These are phyloP conservation scores for Suhomyces kilbournensis DNA, from an alignment of 805 yeast genomes.

Conservation along the genomic window DNA sequence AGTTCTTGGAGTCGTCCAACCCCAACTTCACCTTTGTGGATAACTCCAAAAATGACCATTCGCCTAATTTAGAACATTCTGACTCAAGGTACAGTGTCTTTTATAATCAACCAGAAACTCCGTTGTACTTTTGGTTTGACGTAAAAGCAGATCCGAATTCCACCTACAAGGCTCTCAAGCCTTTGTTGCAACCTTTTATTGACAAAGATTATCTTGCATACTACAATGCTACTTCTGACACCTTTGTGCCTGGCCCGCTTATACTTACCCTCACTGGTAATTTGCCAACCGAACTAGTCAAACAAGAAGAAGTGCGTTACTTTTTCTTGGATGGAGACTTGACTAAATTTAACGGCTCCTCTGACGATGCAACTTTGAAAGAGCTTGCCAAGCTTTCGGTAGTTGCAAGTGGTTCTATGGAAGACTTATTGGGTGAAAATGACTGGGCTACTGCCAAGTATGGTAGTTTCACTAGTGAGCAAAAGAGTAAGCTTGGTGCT, in stretches of 20 bases:
- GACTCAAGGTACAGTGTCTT: slow-evolving; percentile 28
- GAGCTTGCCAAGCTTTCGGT: slow-evolving; percentile 27
- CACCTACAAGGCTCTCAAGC: slow-evolving; percentile 46
- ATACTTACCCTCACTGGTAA: slow-evolving; percentile 67
- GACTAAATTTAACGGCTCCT: slow-evolving; percentile 18
- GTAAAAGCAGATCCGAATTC: slow-evolving; percentile 52
- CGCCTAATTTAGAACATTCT: slow-evolving; percentile 9
- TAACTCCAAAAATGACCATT: slow-evolving; percentile 1
- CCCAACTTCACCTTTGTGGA: slow-evolving; percentile 13
- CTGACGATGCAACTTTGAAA: slow-evolving; percentile 15
- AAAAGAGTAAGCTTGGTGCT: slow-evolving; percentile 22
- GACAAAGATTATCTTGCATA: slow-evolving; percentile 50
- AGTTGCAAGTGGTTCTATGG: slow-evolving; percentile 45
- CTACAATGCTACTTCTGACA: slow-evolving; percentile 35
- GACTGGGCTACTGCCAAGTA: slow-evolving; percentile 9
- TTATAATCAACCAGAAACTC: slow-evolving; percentile 46
- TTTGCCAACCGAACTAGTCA: slow-evolving; percentile 44
- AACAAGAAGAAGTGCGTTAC: slow-evolving; percentile 26
- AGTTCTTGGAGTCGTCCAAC: slow-evolving; percentile 50
- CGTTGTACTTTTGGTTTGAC: slow-evolving; percentile 63
- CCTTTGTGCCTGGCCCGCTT: slow-evolving; percentile 50
- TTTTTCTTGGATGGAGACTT: slow-evolving; percentile 57
- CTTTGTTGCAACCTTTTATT: slow-evolving; percentile 46
- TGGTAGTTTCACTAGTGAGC: slow-evolving; percentile 32
- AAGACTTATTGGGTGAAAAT: slow-evolving; percentile 25